Conservation (phyloP, 2,329 filamentous ascomycete species). For the Beauveria bassiana region DNA sequence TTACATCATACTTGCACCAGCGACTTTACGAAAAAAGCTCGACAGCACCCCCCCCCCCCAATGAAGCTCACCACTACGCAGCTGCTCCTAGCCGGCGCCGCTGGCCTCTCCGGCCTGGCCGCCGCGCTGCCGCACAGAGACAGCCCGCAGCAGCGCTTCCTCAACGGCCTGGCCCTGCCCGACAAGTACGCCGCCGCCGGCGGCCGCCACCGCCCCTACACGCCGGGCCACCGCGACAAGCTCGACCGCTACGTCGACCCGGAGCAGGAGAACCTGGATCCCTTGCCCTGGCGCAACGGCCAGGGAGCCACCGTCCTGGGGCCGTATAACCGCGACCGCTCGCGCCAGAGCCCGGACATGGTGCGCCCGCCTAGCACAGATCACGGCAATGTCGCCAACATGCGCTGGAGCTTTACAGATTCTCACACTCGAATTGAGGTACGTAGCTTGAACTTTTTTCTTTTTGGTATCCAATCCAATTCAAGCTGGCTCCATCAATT, state of each 20-base stretch:
- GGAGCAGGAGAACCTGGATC: conserved; percentile 51
- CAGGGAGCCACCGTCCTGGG: conserved; percentile 59
- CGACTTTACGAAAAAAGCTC: not conserved
- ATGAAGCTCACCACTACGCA: conserved; percentile 22
- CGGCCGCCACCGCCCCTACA: conserved; percentile 42
- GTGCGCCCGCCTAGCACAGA: conserved; percentile 67
- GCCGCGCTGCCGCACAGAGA: conserved; percentile 31
- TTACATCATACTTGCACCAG: not conserved
- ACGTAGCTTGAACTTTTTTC: too few species aligned
- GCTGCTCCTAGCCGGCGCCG: conserved; percentile 21
- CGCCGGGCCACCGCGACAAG: conserved; percentile 50
- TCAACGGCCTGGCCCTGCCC: conserved; percentile 40
- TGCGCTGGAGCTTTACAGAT: conserved; percentile 64
- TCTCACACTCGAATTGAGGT: conserved; percentile 56
- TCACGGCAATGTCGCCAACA: conserved; percentile 60
- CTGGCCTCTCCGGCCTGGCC: conserved; percentile 14
- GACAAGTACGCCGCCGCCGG: conserved; percentile 24
- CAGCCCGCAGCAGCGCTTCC: conserved; percentile 47
- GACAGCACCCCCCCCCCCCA: not conserved
- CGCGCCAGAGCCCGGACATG: conserved; percentile 63
- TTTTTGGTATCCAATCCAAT: too few species aligned
- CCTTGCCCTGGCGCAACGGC: conserved; percentile 57
- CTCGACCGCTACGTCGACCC: conserved; percentile 57
- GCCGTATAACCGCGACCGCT: conserved; percentile 60
- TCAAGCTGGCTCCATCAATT: too few species aligned